Evolutionary conservation across 148 eudicot genomes (phyloP).

Genomic region (Diospyros kaki): DNA sequence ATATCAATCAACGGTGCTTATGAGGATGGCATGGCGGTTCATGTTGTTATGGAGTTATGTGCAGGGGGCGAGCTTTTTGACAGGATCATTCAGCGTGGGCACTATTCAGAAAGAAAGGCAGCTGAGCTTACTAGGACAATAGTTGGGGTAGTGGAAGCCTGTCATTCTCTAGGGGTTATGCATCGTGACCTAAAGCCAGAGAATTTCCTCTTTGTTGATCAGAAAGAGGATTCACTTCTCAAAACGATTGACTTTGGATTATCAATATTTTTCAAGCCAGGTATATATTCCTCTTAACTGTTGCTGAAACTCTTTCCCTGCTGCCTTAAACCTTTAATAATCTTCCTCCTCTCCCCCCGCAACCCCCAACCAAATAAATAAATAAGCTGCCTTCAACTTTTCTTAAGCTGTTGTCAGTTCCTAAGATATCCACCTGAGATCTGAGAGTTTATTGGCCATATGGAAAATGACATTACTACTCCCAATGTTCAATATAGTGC

Average conservation of each 20-base stretch:
- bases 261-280: constrained; percentile 66
- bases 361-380: no score
- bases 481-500: neutral
- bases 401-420: no score
- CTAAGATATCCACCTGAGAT: no score
- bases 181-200: constrained; percentile 59
- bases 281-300: constrained; percentile 18
- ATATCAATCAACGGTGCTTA: constrained; percentile 47
- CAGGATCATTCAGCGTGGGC: constrained; percentile 55
- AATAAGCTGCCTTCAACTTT: no score
- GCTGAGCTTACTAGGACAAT: constrained; percentile 48
- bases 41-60: constrained; percentile 58
- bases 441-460: neutral
- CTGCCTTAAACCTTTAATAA: neutral
- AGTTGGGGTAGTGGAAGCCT: constrained; percentile 53
- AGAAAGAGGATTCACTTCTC: constrained; percentile 54
- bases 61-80: constrained; percentile 66
- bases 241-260: constrained; percentile 63
- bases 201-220: constrained; percentile 52
- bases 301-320: neutral
- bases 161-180: constrained; percentile 63
- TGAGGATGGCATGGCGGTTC: constrained; percentile 56
- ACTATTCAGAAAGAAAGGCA: constrained; percentile 53
- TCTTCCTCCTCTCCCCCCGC: no score
- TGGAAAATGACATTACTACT: neutral